A percentile compares a stretch with the other conserved stretches of the same genome.
Conservation (phyloP, 2,329 filamentous ascomycete species). For the Pestalotiopsis sp. region DNA sequence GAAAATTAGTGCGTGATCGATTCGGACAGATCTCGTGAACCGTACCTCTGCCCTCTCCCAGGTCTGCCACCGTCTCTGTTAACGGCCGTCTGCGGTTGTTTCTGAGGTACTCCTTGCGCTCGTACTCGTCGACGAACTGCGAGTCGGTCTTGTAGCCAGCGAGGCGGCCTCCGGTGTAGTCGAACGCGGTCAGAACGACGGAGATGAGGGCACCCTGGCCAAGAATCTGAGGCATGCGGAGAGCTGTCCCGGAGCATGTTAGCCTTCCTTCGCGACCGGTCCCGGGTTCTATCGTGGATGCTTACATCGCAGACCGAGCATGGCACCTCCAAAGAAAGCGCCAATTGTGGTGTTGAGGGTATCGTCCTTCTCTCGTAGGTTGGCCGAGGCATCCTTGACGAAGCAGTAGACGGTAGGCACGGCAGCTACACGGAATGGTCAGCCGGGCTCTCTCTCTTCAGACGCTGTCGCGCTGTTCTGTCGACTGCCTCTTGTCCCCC, state of each 20-base stretch:
- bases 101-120: slow-evolving; percentile 73
- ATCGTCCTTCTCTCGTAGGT: slow-evolving; percentile 85
- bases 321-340: slow-evolving; percentile 74
- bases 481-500: background rate
- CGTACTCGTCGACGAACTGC: slow-evolving; percentile 71
- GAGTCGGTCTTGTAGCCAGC: slow-evolving; percentile 49
- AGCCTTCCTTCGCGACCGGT: background rate
- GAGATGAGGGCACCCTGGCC: slow-evolving; percentile 63
- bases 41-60: slow-evolving; percentile 88
- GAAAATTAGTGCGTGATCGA: slow-evolving; percentile 15
- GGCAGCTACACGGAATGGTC: slow-evolving; percentile 53
- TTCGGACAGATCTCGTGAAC: slow-evolving; percentile 12
- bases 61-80: slow-evolving; percentile 77
- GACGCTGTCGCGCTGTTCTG: background rate
- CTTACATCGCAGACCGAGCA: slow-evolving; percentile 75
- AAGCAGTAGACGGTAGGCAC: slow-evolving; percentile 80
- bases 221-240: slow-evolving; percentile 64
- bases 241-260: slow-evolving; percentile 41
- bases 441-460: slow-evolving; percentile 8
- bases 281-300: slow-evolving; percentile 10
- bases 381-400: slow-evolving; percentile 74
- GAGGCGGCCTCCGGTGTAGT: slow-evolving; percentile 63
- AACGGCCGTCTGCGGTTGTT: slow-evolving; percentile 73
- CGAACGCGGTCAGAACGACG: slow-evolving; percentile 58
- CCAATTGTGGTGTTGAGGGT: slow-evolving; percentile 73